Percentiles rank a stretch among this genome's conserved stretches.
These are phyloP conservation scores for Aspergillus versicolor DNA, from an alignment of 2,329 filamentous ascomycete species.

Conservation along the genomic window DNA sequence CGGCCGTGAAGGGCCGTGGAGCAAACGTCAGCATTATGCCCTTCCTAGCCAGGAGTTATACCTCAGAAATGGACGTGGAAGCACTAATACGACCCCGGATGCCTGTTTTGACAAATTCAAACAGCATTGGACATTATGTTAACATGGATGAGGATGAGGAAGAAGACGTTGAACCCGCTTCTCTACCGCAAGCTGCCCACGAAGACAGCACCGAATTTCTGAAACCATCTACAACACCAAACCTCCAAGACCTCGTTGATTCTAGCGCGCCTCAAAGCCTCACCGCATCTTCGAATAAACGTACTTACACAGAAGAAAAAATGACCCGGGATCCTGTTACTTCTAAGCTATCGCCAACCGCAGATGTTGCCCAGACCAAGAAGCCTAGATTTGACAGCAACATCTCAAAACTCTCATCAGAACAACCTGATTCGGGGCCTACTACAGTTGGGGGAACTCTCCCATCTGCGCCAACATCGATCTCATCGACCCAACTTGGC, in stretches of 20 bases:
- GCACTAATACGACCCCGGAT: constrained; percentile 60
- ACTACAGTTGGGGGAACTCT: constrained; percentile 6
- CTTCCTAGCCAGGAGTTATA: constrained; percentile 68
- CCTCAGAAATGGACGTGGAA: constrained; percentile 66
- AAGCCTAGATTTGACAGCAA: constrained; percentile 32
- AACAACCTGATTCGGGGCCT: neutral
- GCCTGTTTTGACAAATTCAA: constrained; percentile 42
- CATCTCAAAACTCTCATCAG: constrained; percentile 8
- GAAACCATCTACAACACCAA: constrained; percentile 18
- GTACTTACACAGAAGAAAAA: constrained; percentile 28
- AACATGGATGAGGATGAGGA: constrained; percentile 32
- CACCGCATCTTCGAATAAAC: constrained; percentile 25
- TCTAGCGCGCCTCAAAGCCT: constrained; percentile 13
- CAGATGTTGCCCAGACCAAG: constrained; percentile 25
- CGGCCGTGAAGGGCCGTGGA: constrained; percentile 60
- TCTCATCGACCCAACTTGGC: constrained; percentile 11
- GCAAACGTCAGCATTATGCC: constrained; percentile 75
- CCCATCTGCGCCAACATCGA: constrained; percentile 11
- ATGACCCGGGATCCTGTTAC: constrained; percentile 5
- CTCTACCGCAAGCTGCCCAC: constrained; percentile 10
- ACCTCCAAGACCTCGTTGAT: constrained; percentile 15
- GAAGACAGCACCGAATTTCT: constrained; percentile 26
- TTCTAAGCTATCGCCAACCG: neutral
- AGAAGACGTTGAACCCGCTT: constrained; percentile 20
- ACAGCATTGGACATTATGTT: constrained; percentile 26